phyloP scores from a whole-genome alignment of 495 filamentous ascomycete genomes.

The Letharia lupina region DNA sequence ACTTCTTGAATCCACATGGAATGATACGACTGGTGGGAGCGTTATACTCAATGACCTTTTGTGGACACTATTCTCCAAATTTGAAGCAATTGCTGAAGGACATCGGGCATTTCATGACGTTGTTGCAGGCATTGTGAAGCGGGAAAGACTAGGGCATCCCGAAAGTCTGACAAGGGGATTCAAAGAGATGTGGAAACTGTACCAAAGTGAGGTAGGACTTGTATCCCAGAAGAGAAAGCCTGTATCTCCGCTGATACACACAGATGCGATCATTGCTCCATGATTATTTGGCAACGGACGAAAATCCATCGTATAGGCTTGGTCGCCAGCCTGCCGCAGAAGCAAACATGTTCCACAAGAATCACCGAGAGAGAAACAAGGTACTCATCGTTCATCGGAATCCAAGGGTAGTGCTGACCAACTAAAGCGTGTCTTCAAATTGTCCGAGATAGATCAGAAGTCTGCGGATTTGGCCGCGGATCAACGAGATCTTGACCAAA shows the following conservation, averaged over 20 bases:
- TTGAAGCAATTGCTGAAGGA: constrained; percentile 92
- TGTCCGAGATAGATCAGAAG: constrained; percentile 73
- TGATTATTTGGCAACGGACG: constrained; percentile 94
- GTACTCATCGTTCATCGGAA: constrained; percentile 25
- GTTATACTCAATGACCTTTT: constrained; percentile 83
- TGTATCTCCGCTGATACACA: constrained; percentile 35
- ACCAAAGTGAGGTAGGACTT: constrained; percentile 59
- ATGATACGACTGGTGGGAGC: constrained; percentile 62
- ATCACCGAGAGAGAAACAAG: constrained; percentile 60
- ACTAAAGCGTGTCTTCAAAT: constrained; percentile 69
- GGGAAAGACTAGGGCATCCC: constrained; percentile 54
- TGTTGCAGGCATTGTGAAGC: constrained; percentile 67
- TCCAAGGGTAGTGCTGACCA: constrained; percentile 24
- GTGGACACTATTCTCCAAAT: constrained; percentile 88
- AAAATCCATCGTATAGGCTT: constrained; percentile 49
- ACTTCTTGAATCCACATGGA: constrained; percentile 49
- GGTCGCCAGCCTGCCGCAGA: constrained; percentile 40
- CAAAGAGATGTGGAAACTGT: constrained; percentile 88
- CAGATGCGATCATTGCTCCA: constrained; percentile 87
- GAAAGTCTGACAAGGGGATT: constrained; percentile 66
- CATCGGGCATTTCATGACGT: constrained; percentile 92
- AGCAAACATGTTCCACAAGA: constrained; percentile 50
- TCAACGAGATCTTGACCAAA: constrained; percentile 81
- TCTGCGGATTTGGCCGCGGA: constrained; percentile 66
- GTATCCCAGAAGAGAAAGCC: neutral